phyloP scores from a whole-genome alignment of 2,329 filamentous ascomycete species.

The Fusarium brevicatenulatum region DNA sequence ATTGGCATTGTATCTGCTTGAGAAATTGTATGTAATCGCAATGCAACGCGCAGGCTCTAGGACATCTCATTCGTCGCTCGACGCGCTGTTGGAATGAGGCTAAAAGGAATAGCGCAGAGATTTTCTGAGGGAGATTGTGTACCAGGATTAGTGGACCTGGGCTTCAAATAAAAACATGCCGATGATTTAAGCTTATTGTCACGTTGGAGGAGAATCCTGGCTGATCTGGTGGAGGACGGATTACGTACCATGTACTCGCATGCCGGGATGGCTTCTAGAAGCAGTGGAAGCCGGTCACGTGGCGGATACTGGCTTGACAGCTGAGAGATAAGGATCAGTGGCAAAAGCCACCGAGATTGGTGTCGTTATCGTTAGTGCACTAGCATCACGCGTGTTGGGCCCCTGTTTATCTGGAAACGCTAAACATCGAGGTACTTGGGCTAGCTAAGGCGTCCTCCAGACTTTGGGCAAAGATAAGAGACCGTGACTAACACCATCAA shows the following conservation, averaged over 20 bases:
- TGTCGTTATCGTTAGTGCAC: slow-evolving; percentile 12
- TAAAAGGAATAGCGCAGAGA: slow-evolving; percentile 30
- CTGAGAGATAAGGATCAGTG: not conserved
- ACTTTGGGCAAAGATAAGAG: slow-evolving; percentile 32
- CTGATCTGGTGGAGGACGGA: slow-evolving; percentile 22
- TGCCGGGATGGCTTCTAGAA: slow-evolving; percentile 39
- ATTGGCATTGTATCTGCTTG: slow-evolving; percentile 1
- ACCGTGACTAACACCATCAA: slow-evolving; percentile 35
- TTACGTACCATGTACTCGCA: slow-evolving; percentile 42
- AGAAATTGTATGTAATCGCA: slow-evolving; percentile 17
- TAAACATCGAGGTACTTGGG: slow-evolving; percentile 32
- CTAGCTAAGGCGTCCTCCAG: slow-evolving; percentile 36
- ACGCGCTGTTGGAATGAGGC: slow-evolving; percentile 10
- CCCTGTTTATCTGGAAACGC: slow-evolving; percentile 15
- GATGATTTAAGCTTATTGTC: slow-evolving; percentile 46
- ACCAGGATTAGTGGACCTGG: slow-evolving; percentile 26
- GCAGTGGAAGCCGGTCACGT: slow-evolving; percentile 27
- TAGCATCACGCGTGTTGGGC: slow-evolving; percentile 7
- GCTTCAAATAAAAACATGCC: slow-evolving; percentile 14
- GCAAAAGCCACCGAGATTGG: not conserved
- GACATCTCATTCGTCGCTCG: slow-evolving; percentile 15
- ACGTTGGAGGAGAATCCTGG: slow-evolving; percentile 34
- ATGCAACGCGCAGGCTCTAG: not conserved
- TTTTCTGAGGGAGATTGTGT: slow-evolving; percentile 11
- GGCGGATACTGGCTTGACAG: slow-evolving; percentile 15